Evolutionary conservation across 305 asterid genomes (phyloP), one percentile per base, ranked within the genome.

Genomic region (Fraxinus greggii): DNA sequence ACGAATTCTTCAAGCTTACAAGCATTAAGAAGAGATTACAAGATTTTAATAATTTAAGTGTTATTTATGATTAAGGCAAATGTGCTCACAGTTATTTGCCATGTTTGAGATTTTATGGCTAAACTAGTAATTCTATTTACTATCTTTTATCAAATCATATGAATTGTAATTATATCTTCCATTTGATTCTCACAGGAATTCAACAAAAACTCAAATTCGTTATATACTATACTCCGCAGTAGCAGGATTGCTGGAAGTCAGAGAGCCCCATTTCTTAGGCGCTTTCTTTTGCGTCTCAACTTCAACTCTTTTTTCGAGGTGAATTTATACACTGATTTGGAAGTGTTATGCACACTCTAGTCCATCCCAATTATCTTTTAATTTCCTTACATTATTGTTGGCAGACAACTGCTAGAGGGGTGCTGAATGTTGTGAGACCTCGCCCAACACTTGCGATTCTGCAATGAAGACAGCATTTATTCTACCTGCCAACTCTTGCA

Each of bases 201-300:
- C 84, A 88, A 92, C 86, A 97, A 97, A 90, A 95, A 97, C 84
- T 97, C 99, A 76, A 97, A 93, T 90, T 97, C 99, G 74, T 85
- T 94, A 83, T 97, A 97, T 88, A 97, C 99, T 42, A 97, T 94
- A 83, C 92, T 94, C 48, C 96, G 98, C 32, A 94, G 96, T 83
- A 93, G 97, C 90, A 91, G 98, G 90, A 95, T 97, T 79, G 98
- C 97, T 77, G 98, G 99, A 87, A 97, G 99, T 88, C 98, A 97
- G 88, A 92, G 99, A 74, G 99, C 99, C 77, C 99, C 99, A 1
- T 97, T 93, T 79, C 95, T 97, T 81, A 86, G 98, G 89, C 97
- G 98, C 65, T 97, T 97, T 88, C 98, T 97, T 88, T 83, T 97
- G 90, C 97, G 98, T 69, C 99, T 97, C 85, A 97, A 97, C 89